A percentile compares a stretch with the other conserved stretches of the same genome.
These are phyloP conservation scores for Russula virescens DNA, from an alignment of 768 basidiomycete genomes.

Conservation along the genomic window DNA sequence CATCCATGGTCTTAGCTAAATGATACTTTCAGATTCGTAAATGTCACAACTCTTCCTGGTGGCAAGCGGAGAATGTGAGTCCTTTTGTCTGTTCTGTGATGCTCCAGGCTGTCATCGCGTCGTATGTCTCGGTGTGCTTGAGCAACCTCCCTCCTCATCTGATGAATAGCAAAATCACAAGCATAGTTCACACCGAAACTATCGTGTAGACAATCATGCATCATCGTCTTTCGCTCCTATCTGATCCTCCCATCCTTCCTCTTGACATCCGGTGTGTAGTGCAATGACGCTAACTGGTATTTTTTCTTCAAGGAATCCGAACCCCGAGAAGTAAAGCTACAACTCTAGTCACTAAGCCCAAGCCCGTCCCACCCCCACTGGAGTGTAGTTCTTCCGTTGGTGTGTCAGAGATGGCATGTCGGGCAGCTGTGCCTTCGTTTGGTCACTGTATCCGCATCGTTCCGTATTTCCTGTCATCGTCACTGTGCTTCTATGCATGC, in stretches of 20 bases:
- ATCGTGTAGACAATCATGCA: constrained; percentile 77
- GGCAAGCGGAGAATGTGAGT: constrained; percentile 98
- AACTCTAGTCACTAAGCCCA: not conserved
- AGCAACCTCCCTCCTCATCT: constrained; percentile 35
- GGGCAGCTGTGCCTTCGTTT: constrained; percentile 1
- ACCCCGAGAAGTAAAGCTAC: constrained; percentile 35
- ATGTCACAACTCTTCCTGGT: constrained; percentile 83
- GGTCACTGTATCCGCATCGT: constrained; percentile 17
- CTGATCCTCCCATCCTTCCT: constrained; percentile 48
- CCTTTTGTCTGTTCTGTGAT: constrained; percentile 17
- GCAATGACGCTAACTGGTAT: constrained; percentile 7
- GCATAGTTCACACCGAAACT: constrained; percentile 99
- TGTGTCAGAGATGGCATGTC: constrained; percentile 1
- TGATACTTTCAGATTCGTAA: constrained; percentile 63
- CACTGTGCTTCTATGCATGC: constrained; percentile 18
- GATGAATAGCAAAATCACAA: constrained; percentile 47
- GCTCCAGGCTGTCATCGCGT: constrained; percentile 3
- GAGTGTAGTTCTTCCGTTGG: constrained; percentile 1
- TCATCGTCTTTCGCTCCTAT: constrained; percentile 99
- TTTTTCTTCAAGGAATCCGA: constrained; percentile 32
- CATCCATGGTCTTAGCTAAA: not conserved
- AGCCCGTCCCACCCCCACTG: not conserved
- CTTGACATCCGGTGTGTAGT: not conserved
- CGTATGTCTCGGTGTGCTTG: constrained; percentile 12
- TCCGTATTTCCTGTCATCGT: constrained; percentile 5